Conservation (phyloP, 78 protist species). For the Planoprotostelium fungivorum region DNA sequence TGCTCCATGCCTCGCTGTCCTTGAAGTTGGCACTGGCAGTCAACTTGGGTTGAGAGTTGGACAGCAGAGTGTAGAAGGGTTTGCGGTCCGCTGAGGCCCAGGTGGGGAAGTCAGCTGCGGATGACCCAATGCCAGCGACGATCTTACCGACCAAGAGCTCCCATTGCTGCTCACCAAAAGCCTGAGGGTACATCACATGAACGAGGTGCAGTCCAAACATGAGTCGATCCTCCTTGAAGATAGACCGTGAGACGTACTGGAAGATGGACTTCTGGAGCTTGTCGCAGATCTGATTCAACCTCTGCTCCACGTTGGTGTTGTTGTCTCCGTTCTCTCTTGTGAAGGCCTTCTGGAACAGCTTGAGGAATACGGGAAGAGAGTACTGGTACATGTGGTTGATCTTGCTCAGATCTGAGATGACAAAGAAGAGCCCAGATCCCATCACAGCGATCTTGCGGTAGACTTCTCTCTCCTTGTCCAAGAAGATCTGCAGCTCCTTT, state of each 20-base stretch:
- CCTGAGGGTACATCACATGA: slow-evolving; percentile 25
- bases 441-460: slow-evolving; percentile 59
- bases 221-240: slow-evolving; percentile 78
- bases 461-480: slow-evolving; percentile 74
- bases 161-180: slow-evolving; percentile 30
- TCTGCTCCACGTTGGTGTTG: background rate
- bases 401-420: slow-evolving; percentile 34
- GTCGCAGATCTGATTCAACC: background rate
- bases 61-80: slow-evolving; percentile 6
- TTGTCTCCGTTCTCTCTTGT: background rate
- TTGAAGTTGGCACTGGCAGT: background rate
- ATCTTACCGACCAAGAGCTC: slow-evolving; percentile 34
- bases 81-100: slow-evolving; percentile 9
- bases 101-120: slow-evolving; percentile 7
- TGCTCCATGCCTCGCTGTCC: background rate
- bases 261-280: slow-evolving; percentile 4
- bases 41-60: slow-evolving; percentile 5
- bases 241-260: slow-evolving; percentile 44
- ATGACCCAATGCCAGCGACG: background rate
- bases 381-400: slow-evolving; percentile 80
- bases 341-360: slow-evolving; percentile 15
- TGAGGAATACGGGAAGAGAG: slow-evolving; percentile 47
- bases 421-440: slow-evolving; percentile 64
- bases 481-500: slow-evolving; percentile 14
- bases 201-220: slow-evolving; percentile 58